Evolutionary conservation across 2,329 filamentous ascomycete genomes (phyloP).

Genomic region (Trichoderma sp.): DNA sequence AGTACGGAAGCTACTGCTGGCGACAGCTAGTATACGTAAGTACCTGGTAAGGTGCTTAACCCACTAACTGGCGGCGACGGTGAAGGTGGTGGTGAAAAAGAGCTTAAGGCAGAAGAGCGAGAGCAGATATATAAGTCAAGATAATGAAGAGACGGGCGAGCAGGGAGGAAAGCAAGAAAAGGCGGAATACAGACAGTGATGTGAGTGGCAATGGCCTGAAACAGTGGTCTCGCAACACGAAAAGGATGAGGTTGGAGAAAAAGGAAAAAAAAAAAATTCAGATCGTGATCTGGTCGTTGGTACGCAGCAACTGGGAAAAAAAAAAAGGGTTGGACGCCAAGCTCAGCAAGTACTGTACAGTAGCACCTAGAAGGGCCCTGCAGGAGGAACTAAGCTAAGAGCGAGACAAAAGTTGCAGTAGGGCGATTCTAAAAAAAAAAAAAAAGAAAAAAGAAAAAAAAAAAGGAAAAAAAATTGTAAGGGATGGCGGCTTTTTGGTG

Average conservation of each 20-base stretch:
- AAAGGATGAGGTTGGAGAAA: background rate
- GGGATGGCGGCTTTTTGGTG: constrained; percentile 6
- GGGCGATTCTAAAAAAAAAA: background rate
- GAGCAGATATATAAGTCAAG: background rate
- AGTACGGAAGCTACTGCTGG: background rate
- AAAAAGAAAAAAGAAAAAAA: background rate
- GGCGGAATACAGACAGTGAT: background rate
- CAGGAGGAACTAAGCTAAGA: background rate
- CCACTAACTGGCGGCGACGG: background rate
- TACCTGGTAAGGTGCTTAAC: background rate
- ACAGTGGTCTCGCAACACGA: constrained; percentile 5
- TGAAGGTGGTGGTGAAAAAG: background rate
- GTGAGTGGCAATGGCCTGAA: constrained; percentile 12
- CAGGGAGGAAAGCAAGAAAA: background rate
- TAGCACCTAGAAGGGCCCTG: background rate
- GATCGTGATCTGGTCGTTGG: background rate
- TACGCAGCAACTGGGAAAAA: background rate
- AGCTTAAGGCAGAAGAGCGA: background rate
- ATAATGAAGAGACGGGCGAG: background rate
- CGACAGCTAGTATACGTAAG: background rate
- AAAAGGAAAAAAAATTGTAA: no score
- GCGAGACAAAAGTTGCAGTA: constrained; percentile 1
- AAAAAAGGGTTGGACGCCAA: background rate
- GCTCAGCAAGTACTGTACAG: background rate
- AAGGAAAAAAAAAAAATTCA: constrained; percentile 6